Base-by-base conservation (phyloP, 768 basidiomycete species). In the Dacryopinax spathularia region DNA sequence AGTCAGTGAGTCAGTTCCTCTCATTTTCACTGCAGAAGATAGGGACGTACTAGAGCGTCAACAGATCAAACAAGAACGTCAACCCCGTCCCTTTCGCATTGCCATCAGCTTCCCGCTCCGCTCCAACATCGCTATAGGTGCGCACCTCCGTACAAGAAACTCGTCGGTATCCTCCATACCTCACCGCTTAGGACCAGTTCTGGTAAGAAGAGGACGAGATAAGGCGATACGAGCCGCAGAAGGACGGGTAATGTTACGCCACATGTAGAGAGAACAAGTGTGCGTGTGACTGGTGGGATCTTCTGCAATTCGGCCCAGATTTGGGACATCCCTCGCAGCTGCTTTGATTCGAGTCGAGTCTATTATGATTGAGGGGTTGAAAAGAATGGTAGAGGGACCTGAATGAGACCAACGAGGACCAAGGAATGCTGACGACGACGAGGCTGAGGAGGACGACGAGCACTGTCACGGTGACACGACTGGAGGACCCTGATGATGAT, bases 261-360 rank as follows among this genome's bases (percentile, higher is more conserved):
- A 1, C 88, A 69, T 1, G 83, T 81, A 1, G 88, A 86, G 22
- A 74, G 76, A 64, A 82, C 78, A 5, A 89, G 72, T 63, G 85
- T 83, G 33, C 91, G 83, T 4, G 91, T 91, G 35, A 93, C 85
- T 34, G 87, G 86, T 0, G 91, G 90, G 0, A 92, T 88, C 76
- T 89, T 91, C 68, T 78, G 82, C 61, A 91, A 73, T 75, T 91
- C 87, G n/a, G 63, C 65, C 2, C 25, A 15, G 43, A 44, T 22
- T 44, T 44, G 43, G n/a, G n/a, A n/a, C n/a, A n/a, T n/a, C n/a
- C n/a, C n/a, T n/a, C n/a, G n/a, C n/a, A n/a, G n/a, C n/a, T n/a
- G n/a, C n/a, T n/a, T n/a, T n/a, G n/a, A n/a, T n/a, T n/a, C n/a
- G n/a, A n/a, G n/a, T n/a, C n/a, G n/a, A n/a, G n/a, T n/a, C n/a